phyloP scores from a whole-genome alignment of 768 basidiomycete genomes.

The Xerocomellus intermedius region DNA sequence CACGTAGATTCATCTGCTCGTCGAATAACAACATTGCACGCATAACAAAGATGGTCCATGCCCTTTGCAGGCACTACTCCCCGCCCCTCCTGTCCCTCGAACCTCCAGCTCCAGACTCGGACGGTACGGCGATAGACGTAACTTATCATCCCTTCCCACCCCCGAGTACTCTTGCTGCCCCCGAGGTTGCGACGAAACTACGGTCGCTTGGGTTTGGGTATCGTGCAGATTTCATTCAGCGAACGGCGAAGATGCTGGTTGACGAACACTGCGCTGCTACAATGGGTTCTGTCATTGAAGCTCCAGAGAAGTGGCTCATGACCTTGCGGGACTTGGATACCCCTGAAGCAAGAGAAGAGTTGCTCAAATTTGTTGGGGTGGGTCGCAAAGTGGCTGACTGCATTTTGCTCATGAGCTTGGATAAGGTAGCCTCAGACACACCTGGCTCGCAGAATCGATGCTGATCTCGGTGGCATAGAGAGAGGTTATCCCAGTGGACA shows the following conservation, averaged over 20 bases:
- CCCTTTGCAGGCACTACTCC: slow-evolving; percentile 77
- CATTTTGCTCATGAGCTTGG: slow-evolving; percentile 85
- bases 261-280: slow-evolving; percentile 43
- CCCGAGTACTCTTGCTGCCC: slow-evolving; percentile 61
- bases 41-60: slow-evolving; percentile 91
- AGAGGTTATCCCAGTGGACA: slow-evolving; percentile 92
- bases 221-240: slow-evolving; percentile 85
- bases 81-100: slow-evolving; percentile 56
- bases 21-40: slow-evolving; percentile 96
- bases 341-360: slow-evolving; percentile 62
- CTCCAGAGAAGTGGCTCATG: slow-evolving; percentile 60
- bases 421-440: slow-evolving; percentile 58
- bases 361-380: slow-evolving; percentile 85
- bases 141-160: slow-evolving; percentile 83
- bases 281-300: slow-evolving; percentile 33
- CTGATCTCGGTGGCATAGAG: slow-evolving; percentile 42
- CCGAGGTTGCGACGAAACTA: slow-evolving; percentile 59
- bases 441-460: background rate
- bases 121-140: slow-evolving; percentile 31
- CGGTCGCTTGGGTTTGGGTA: slow-evolving; percentile 93
- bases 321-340: slow-evolving; percentile 51
- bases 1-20: slow-evolving; percentile 88
- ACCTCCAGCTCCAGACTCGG: slow-evolving; percentile 28
- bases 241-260: slow-evolving; percentile 76
- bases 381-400: slow-evolving; percentile 98